Evolutionary conservation across 2,329 filamentous ascomycete genomes (phyloP), one percentile per base, ranked within the genome.

Genomic region (Bipolaris oryzae): DNA sequence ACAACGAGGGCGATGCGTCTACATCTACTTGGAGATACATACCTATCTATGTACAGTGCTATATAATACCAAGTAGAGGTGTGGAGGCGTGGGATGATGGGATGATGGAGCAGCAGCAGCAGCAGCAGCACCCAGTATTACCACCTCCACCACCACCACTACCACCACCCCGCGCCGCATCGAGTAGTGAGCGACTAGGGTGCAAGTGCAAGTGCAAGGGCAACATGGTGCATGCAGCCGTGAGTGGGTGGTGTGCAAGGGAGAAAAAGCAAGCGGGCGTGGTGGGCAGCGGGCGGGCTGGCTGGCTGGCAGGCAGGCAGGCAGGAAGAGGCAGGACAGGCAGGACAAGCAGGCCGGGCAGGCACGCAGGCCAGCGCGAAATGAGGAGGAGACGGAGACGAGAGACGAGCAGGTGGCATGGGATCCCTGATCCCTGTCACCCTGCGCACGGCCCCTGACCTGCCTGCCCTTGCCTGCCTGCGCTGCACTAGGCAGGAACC

Each of bases 401-500:
- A 28, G 25, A 28, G 25, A 28, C 25, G 25, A 28, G 25, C 25
- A 28, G 25, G 25, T 28, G 25, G 25, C 25, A 28, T 28, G 25
- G 25, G 9, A 28, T 28, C 25, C 25, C 25, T 10, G 25, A 28
- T 28, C 25, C 57, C 52, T 60, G 60, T 51, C 47, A 23, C 28
- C 9, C 25, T 28, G 25, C 28, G 33, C 35, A 37, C 43, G 18
- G 45, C 18, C 35, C 21, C 21, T 23, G 3, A 25, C 13, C 21
- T 23, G 41, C 35, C 47, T 46, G 52, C 21, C 21, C 5, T 3
- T 21, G n/a, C 13, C 21, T 23, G 39, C 35, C 46, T 45, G 52
- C 35, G 50, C 50, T 42, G 54, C 31, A 48, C 60, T 55, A 50
- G 58, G 56, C 49, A 59, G 56, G 59, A 59, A 56, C 59, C 47